Conservation (phyloP, 768 basidiomycete genomes). For the Tricholoma saponaceum region DNA sequence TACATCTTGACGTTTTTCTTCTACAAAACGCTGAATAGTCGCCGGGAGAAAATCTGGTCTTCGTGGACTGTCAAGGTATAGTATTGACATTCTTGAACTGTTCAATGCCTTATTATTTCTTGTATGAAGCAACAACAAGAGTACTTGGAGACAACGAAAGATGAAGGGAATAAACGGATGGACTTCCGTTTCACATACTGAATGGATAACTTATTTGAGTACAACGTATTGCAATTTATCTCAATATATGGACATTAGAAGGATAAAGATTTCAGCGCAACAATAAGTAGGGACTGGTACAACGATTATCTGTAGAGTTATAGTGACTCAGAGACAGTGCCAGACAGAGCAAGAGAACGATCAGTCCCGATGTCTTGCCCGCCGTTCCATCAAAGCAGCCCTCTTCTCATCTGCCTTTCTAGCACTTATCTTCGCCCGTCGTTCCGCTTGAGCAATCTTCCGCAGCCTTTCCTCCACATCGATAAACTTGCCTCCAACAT, state of each 20-base stretch:
- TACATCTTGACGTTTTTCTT: conserved; percentile 51
- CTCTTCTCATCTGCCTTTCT: conserved; percentile 23
- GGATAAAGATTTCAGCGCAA: neutral
- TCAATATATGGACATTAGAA: too few species aligned
- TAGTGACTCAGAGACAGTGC: neutral
- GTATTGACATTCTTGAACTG: neutral
- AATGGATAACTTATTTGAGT: neutral
- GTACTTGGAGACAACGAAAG: conserved; percentile 59
- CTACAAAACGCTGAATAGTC: conserved; percentile 47
- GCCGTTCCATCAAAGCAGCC: neutral
- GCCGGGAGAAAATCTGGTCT: conserved; percentile 49
- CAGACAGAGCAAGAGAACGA: neutral
- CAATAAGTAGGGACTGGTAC: neutral
- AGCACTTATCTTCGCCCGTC: conserved; percentile 33
- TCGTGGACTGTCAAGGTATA: conserved; percentile 42
- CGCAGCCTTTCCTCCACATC: conserved; percentile 49
- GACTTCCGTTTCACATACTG: conserved; percentile 53
- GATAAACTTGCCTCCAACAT: conserved; percentile 70
- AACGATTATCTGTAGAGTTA: neutral
- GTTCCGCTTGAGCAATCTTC: conserved; percentile 46
- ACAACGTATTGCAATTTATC: neutral
- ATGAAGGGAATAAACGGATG: conserved; percentile 54
- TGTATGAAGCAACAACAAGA: conserved; percentile 48
- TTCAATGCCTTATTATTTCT: neutral
- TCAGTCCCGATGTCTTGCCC: neutral